phyloP scores from a whole-genome alignment of 257 asterid genomes.

The Rhazya stricta region DNA sequence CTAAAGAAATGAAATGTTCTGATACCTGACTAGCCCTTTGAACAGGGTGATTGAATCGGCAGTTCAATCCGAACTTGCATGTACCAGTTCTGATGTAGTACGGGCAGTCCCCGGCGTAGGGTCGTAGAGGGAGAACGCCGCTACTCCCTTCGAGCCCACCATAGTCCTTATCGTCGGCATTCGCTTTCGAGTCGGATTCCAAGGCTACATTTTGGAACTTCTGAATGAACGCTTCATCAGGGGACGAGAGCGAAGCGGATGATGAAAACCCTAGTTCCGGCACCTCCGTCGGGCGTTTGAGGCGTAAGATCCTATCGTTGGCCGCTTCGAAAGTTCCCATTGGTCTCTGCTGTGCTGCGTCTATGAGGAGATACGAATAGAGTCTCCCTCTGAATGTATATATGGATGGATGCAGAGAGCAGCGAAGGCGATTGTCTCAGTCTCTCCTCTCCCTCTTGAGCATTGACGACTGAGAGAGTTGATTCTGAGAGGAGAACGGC shows the following conservation, averaged over 20 bases:
- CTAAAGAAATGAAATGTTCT: background rate
- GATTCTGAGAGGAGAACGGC: background rate
- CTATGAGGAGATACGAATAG: background rate
- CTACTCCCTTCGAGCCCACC: background rate
- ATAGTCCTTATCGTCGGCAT: background rate
- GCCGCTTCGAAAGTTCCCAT: slow-evolving; percentile 23
- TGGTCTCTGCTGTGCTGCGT: background rate
- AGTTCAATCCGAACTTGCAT: slow-evolving; percentile 34
- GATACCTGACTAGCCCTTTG: slow-evolving; percentile 6
- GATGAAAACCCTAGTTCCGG: slow-evolving; percentile 14
- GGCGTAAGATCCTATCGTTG: background rate
- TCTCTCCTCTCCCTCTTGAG: background rate
- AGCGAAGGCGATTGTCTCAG: background rate
- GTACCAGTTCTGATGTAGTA: slow-evolving; percentile 34
- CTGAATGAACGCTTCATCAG: slow-evolving; percentile 11
- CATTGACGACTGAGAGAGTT: background rate
- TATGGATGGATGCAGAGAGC: background rate
- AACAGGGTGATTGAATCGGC: slow-evolving; percentile 41
- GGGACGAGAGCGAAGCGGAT: background rate
- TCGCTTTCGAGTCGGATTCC: background rate
- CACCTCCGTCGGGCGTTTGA: background rate
- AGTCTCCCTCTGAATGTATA: background rate
- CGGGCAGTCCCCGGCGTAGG: slow-evolving; percentile 39
- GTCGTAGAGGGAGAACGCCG: slow-evolving; percentile 26
- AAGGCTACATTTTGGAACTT: slow-evolving; percentile 24